A percentile compares a stretch with the other conserved stretches of the same genome.
phyloP scores from a whole-genome alignment of 345 rosid species.

The Geranium brycei region DNA sequence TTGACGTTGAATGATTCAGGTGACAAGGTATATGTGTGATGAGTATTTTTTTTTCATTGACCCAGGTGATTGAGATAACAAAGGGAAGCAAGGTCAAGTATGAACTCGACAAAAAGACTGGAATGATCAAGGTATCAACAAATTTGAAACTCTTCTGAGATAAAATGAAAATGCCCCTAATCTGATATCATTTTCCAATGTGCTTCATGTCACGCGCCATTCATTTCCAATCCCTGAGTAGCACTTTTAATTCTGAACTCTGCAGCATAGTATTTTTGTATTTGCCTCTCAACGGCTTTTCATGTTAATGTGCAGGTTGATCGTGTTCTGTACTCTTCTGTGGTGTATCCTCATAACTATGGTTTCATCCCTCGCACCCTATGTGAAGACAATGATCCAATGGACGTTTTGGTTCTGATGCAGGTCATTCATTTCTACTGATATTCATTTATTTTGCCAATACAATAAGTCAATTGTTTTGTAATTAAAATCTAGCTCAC shows the following conservation, averaged over 20 bases:
- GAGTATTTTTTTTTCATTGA: neutral
- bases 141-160: too few species aligned
- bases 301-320: constrained; percentile 16
- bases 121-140: constrained; percentile 24
- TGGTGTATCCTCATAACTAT: constrained; percentile 34
- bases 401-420: constrained; percentile 36
- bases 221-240: too few species aligned
- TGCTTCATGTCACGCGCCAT: too few species aligned
- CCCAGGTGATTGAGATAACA: constrained; percentile 34
- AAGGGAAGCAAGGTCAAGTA: constrained; percentile 39
- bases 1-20: neutral
- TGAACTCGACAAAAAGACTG: constrained; percentile 37
- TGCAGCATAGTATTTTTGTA: neutral
- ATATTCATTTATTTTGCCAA: too few species aligned
- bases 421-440: constrained; percentile 14
- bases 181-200: too few species aligned
- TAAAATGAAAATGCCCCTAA: too few species aligned
- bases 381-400: constrained; percentile 37
- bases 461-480: too few species aligned
- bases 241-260: neutral
- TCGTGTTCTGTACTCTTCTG: constrained; percentile 24
- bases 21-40: neutral
- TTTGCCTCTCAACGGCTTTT: neutral
- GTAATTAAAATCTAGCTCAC: neutral
- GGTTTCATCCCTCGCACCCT: constrained; percentile 36